These are phyloP conservation scores for Madurella fahalii DNA, from an alignment of 2,329 filamentous ascomycete genomes.

Conservation along the genomic window DNA sequence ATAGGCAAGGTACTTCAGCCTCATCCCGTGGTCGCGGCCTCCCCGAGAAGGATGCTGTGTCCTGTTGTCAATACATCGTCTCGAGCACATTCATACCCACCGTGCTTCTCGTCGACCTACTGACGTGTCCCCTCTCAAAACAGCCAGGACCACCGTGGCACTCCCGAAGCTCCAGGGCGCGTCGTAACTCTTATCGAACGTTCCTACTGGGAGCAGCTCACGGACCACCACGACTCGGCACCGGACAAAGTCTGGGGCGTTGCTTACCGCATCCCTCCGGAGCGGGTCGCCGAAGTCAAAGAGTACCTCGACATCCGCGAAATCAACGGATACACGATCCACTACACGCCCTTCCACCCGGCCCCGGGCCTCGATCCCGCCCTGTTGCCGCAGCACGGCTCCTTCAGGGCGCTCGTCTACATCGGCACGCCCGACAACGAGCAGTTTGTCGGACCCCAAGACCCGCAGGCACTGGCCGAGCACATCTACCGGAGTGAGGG, in stretches of 20 bases:
- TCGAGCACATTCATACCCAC: not conserved
- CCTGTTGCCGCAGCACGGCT: conserved; percentile 27
- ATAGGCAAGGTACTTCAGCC: conserved; percentile 29
- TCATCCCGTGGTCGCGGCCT: not conserved
- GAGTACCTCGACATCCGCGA: conserved; percentile 91
- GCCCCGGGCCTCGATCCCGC: conserved; percentile 33
- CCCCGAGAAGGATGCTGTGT: too few species aligned
- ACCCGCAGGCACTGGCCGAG: conserved; percentile 70
- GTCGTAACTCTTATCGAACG: conserved; percentile 90
- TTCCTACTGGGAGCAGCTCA: conserved; percentile 75
- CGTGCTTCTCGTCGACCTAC: not conserved
- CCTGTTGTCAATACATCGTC: not conserved
- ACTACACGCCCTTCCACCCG: conserved; percentile 80
- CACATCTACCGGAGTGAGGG: conserved; percentile 75
- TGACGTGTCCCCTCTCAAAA: not conserved
- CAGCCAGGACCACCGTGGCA: conserved; percentile 93
- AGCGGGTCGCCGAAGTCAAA: conserved; percentile 74
- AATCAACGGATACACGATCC: conserved; percentile 95
- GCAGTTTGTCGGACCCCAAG: conserved; percentile 83
- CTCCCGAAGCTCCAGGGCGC: conserved; percentile 78
- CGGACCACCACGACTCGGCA: conserved; percentile 59
- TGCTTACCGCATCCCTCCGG: conserved; percentile 76
- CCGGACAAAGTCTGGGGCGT: conserved; percentile 80
- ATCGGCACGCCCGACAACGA: conserved; percentile 91
- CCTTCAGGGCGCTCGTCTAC: conserved; percentile 68